A percentile compares a stretch with the other conserved stretches of the same genome.
These are phyloP conservation scores for Orbilia brochopaga DNA, from an alignment of 2,329 filamentous ascomycete species.

Conservation along the genomic window DNA sequence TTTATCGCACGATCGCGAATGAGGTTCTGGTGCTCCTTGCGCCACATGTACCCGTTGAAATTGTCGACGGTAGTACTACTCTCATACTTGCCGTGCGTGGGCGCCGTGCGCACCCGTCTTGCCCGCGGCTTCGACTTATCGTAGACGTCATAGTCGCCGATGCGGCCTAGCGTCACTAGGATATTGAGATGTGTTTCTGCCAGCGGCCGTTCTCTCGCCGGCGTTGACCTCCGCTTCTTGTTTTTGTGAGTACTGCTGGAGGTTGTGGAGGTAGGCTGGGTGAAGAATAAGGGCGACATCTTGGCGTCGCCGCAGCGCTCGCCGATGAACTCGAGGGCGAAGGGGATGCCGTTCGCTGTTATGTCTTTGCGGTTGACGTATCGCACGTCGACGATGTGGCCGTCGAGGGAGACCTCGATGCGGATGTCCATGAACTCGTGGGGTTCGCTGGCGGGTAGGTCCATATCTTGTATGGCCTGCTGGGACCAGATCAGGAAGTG, in stretches of 20 bases:
- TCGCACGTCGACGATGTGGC: slow-evolving; percentile 25
- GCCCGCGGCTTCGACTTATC: slow-evolving; percentile 27
- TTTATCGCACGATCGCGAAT: slow-evolving; percentile 29
- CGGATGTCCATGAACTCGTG: slow-evolving; percentile 44
- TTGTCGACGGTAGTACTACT: slow-evolving; percentile 14
- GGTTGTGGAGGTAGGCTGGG: neutral
- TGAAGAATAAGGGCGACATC: slow-evolving; percentile 36
- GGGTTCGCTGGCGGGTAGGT: slow-evolving; percentile 18
- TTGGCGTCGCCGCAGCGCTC: slow-evolving; percentile 39
- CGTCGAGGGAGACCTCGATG: slow-evolving; percentile 23
- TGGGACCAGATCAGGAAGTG: slow-evolving; percentile 45
- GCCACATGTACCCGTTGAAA: slow-evolving; percentile 38
- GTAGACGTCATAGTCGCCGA: slow-evolving; percentile 17
- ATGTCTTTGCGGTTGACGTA: slow-evolving; percentile 29
- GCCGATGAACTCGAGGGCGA: slow-evolving; percentile 31
- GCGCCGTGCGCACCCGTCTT: slow-evolving; percentile 27
- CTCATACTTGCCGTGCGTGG: slow-evolving; percentile 33
- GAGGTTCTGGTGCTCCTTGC: slow-evolving; percentile 43
- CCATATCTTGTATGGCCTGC: slow-evolving; percentile 41
- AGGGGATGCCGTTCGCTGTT: slow-evolving; percentile 30
- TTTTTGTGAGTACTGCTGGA: neutral
- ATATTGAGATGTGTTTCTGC: slow-evolving; percentile 27
- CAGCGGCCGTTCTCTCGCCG: neutral
- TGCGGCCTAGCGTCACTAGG: slow-evolving; percentile 35
- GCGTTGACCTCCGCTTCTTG: neutral